Evolutionary conservation across 371 early-diverging fungal species (phyloP), one percentile per base, ranked within the genome.

Genomic region (Smittium culicis): DNA sequence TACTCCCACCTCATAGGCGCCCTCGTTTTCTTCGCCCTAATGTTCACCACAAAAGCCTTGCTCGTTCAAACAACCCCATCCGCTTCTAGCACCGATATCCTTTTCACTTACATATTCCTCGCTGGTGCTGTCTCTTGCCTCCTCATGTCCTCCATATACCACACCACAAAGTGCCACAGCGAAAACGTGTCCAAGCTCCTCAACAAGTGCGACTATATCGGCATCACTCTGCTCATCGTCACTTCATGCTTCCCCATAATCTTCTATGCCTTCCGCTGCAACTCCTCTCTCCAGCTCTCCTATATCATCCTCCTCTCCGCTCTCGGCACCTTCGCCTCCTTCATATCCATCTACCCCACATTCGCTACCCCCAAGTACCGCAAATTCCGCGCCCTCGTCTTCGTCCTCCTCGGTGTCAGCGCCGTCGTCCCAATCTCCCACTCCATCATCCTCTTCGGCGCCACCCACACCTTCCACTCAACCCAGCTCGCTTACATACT

Each of bases 151-250:
- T 83, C 89, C 0, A 72, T 79, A 32, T 96, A 88, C 72, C 96
- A 96, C 74, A 80, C 87, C 35, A 87, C 90, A 62, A 79, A 83
- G n/a, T 92, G 92, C 70, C 95, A 94, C 74, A 93, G 94, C 64
- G 82, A 85, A 64, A 71, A 71, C 28, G 88, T 89, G 20, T 73
- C 80, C 61, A 70, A 61, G 69, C 74, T 74, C 0, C 90, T 89
- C 88, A 89, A 90, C 75, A 84, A 88, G 66, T 90, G 90, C 66
- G 96, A 95, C 76, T 96, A 93, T 83, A 86, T 90, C 35, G 96
- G 96, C 35, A 96, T 96, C 69, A 87, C 89, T 31, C 78, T 82
- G 31, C 79, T 93, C 67, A 91, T 90, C 70, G 83, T 88, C 56
- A 88, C 88, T 25, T 89, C 89, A 3, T 88, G 82, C 69, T 81